Evolutionary conservation across 768 basidiomycete species (phyloP).

Genomic region (Antrodiella citrinella): DNA sequence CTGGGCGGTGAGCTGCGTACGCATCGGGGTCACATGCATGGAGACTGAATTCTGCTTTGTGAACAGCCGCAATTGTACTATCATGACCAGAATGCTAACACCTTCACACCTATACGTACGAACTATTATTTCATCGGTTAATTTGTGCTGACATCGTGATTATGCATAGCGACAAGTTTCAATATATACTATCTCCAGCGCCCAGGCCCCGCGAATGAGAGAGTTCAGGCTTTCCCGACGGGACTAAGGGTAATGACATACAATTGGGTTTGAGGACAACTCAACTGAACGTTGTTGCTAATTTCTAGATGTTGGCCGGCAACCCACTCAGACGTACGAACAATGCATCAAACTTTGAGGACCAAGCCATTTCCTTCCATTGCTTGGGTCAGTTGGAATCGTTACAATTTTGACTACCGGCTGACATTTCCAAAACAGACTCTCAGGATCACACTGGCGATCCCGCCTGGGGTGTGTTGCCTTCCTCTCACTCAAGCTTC

Average conservation of each 20-base stretch:
- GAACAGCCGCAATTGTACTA: slow-evolving; percentile 16
- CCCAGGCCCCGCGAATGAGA: slow-evolving; percentile 8
- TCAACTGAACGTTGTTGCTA: neutral
- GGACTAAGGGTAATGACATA: slow-evolving; percentile 12
- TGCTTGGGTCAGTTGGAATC: slow-evolving; percentile 12
- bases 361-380: slow-evolving; percentile 26
- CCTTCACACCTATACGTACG: slow-evolving; percentile 13
- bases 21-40: neutral
- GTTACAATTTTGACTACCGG: neutral
- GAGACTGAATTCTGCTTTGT: neutral
- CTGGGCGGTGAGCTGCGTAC: slow-evolving; percentile 14
- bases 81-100: slow-evolving; percentile 7
- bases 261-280: neutral
- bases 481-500: neutral
- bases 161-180: slow-evolving; percentile 10
- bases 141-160: neutral
- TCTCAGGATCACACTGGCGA: slow-evolving; percentile 12
- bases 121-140: neutral
- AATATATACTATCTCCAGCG: slow-evolving; percentile 17
- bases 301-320: slow-evolving; percentile 20
- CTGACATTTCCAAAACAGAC: slow-evolving; percentile 5
- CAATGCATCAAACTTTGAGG: slow-evolving; percentile 19
- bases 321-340: slow-evolving; percentile 21
- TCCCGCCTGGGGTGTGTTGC: slow-evolving; percentile 8
- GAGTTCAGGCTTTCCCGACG: slow-evolving; percentile 12